Base-by-base conservation (phyloP, 2,329 filamentous ascomycete genomes). In the Domatiomyces catenatus region DNA sequence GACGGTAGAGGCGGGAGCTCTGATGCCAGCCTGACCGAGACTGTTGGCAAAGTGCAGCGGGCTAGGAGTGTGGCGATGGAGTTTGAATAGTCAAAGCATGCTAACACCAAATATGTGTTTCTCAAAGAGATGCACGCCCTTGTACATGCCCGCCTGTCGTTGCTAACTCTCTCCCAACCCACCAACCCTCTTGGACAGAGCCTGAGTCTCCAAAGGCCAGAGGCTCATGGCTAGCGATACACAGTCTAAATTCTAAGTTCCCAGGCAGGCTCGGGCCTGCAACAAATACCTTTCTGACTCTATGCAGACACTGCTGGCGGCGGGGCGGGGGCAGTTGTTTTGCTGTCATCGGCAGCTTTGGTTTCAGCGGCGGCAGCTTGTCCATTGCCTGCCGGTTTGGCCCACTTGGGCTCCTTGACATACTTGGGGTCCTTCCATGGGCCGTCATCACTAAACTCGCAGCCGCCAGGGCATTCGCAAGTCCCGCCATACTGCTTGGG, bases 401-500 rank as follows among this genome's bases (percentile, higher is more conserved):
- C 67, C 69, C 69, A 71, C 53, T 71, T 71, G 32, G 70, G 66
- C 19, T 67, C 48, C 52, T 62, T 67, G 20, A 65, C 63, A 68
- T 68, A 73, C 58, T 72, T 60, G 5, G 66, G 51, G 54, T 73
- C 71, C 54, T 70, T 64, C 92, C 92, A 98, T 49, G 92, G 92
- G 48, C 92, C 92, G 54, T 81, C 81, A 66, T 98, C 89, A 69
- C 86, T 93, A 62, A 94, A 70, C 67, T 78, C 72, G 70, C 92
- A 98, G 55, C 88, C 89, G 52, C 85, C 86, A 32, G 73, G 66
- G 69, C 92, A 98, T 55, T 83, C 68, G 70, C 92, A 98, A 42
- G 68, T 74, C 54, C 92, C 92, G 57, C 92, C 92, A 61, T 94
- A 90, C 54, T 79, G 73, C 68, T 81, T 82, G 55, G 92, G 92